Conservation (phyloP, 2,329 filamentous ascomycete species). For the Penicillium janthinellum region DNA sequence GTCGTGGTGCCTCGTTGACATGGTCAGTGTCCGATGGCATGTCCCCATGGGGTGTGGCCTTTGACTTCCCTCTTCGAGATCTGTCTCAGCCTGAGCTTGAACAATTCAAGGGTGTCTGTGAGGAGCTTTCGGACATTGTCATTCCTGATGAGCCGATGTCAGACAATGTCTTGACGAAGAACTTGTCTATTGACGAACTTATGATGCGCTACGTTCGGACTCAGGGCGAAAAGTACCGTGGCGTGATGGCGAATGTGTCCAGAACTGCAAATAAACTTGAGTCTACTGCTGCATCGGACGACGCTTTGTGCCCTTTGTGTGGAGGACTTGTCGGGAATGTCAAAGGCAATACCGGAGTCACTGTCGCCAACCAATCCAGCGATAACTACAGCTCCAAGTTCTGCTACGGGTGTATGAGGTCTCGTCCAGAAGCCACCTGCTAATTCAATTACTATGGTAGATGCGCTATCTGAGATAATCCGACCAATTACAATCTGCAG, state of each 20-base stretch:
- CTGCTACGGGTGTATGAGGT: slow-evolving; percentile 51
- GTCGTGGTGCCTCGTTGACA: slow-evolving; percentile 79
- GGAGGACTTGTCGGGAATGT: slow-evolving; percentile 65
- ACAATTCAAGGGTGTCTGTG: slow-evolving; percentile 61
- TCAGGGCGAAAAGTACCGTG: slow-evolving; percentile 83
- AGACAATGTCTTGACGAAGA: slow-evolving; percentile 45
- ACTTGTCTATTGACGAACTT: slow-evolving; percentile 86
- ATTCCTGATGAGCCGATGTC: slow-evolving; percentile 44
- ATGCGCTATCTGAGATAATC: not conserved
- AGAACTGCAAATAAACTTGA: slow-evolving; percentile 83
- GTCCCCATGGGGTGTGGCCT: slow-evolving; percentile 57
- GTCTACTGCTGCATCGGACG: slow-evolving; percentile 38
- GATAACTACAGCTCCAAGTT: slow-evolving; percentile 52
- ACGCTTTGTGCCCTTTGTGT: slow-evolving; percentile 65
- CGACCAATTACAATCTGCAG: slow-evolving; percentile 7
- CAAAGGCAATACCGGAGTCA: slow-evolving; percentile 63
- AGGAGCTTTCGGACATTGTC: slow-evolving; percentile 55
- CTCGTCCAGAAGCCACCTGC: slow-evolving; percentile 33
- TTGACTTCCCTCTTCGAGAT: slow-evolving; percentile 84
- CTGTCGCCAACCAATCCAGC: slow-evolving; percentile 41
- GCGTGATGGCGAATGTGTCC: slow-evolving; percentile 93
- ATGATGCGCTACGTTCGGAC: slow-evolving; percentile 86
- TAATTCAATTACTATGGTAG: slow-evolving; percentile 19
- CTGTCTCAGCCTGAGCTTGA: slow-evolving; percentile 78
- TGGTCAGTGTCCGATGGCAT: slow-evolving; percentile 79